These are phyloP conservation scores for Parastagonospora nodorum DNA, from an alignment of 2,329 filamentous ascomycete species.

Conservation along the genomic window DNA sequence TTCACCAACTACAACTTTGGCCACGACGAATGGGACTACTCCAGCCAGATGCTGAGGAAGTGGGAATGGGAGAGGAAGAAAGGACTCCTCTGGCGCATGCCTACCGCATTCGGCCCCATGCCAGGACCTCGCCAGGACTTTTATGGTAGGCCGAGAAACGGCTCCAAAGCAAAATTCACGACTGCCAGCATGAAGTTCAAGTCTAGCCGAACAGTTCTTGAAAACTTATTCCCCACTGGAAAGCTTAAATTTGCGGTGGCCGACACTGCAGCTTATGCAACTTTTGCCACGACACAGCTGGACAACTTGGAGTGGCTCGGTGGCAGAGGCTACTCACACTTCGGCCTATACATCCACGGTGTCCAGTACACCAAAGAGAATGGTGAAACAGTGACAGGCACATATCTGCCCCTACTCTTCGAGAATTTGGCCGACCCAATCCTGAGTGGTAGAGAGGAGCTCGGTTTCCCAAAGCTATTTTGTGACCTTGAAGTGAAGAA, in stretches of 20 bases:
- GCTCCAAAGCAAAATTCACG: slow-evolving; percentile 37
- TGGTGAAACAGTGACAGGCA: slow-evolving; percentile 56
- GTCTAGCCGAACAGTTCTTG: slow-evolving; percentile 47
- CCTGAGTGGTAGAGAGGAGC: slow-evolving; percentile 63
- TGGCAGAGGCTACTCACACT: slow-evolving; percentile 61
- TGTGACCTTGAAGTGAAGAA: slow-evolving; percentile 55
- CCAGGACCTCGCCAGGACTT: slow-evolving; percentile 47
- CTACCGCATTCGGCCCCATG: slow-evolving; percentile 47
- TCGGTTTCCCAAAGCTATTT: slow-evolving; percentile 66
- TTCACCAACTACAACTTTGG: slow-evolving; percentile 60
- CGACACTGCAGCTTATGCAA: slow-evolving; percentile 47
- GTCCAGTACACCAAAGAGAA: slow-evolving; percentile 60
- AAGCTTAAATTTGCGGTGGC: slow-evolving; percentile 45
- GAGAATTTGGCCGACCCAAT: slow-evolving; percentile 66
- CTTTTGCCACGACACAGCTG: slow-evolving; percentile 47
- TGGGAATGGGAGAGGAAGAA: slow-evolving; percentile 55
- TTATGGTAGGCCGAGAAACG: slow-evolving; percentile 25
- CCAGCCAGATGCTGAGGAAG: slow-evolving; percentile 56
- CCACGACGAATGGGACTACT: slow-evolving; percentile 64
- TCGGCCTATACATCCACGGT: slow-evolving; percentile 67
- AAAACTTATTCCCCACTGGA: slow-evolving; percentile 47
- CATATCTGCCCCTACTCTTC: slow-evolving; percentile 63
- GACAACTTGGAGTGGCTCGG: slow-evolving; percentile 64
- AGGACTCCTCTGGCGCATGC: slow-evolving; percentile 50
- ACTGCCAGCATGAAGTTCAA: slow-evolving; percentile 50